phyloP scores from a whole-genome alignment of 1,284 basidiomycete genomes.

The Retiboletus flavoniger region DNA sequence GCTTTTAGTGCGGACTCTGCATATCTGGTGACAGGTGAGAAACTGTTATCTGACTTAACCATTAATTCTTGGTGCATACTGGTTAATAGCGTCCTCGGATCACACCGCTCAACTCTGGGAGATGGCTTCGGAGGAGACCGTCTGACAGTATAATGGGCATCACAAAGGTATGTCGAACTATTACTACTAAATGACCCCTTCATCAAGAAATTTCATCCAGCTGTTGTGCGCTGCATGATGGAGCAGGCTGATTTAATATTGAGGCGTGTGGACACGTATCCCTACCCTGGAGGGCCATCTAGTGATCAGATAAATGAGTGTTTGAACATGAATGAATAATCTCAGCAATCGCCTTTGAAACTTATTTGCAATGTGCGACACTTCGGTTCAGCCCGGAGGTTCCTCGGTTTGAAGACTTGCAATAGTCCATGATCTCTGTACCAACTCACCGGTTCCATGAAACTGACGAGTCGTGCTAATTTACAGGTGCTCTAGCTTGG shows the following conservation, averaged over 20 bases:
- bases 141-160: constrained; percentile 97
- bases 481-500: neutral
- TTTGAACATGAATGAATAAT: constrained; percentile 27
- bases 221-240: constrained; percentile 82
- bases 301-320: constrained; percentile 16
- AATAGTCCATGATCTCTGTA: neutral
- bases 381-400: constrained; percentile 5
- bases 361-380: constrained; percentile 13
- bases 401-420: constrained; percentile 8
- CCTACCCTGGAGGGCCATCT: constrained; percentile 7
- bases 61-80: constrained; percentile 9
- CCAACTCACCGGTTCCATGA: neutral
- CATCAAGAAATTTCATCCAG: constrained; percentile 38
- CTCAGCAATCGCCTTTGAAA: constrained; percentile 33
- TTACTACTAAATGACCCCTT: constrained; percentile 15
- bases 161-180: constrained; percentile 72
- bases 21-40: constrained; percentile 88
- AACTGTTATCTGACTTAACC: constrained; percentile 13
- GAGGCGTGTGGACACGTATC: constrained; percentile 6
- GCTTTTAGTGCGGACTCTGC: constrained; percentile 99
- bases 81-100: constrained; percentile 83
- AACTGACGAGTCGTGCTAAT: neutral
- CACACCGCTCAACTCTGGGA: constrained; percentile 99
- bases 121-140: constrained; percentile 94
- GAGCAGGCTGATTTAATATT: constrained; percentile 54